These are phyloP conservation scores for Brettanomyces nanus DNA, from an alignment of 805 yeast genomes.

Conservation along the genomic window DNA sequence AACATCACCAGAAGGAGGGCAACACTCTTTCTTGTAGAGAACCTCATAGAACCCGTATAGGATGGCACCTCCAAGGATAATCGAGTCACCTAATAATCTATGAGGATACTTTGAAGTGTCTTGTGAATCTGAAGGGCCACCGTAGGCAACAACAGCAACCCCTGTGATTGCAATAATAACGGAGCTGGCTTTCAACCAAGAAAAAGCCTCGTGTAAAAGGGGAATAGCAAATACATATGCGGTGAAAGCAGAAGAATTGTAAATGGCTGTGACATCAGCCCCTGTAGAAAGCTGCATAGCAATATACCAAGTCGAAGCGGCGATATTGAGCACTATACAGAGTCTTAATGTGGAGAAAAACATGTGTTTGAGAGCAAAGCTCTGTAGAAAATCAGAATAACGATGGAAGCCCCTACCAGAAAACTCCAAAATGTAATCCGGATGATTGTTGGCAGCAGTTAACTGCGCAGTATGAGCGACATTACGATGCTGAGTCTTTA, in stretches of 20 bases:
- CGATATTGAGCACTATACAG: slow-evolving; percentile 54
- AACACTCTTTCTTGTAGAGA: slow-evolving; percentile 62
- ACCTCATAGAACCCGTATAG: slow-evolving; percentile 81
- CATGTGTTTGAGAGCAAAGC: slow-evolving; percentile 44
- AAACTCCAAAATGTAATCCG: slow-evolving; percentile 25
- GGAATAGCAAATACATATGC: slow-evolving; percentile 82
- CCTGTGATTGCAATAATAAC: slow-evolving; percentile 68
- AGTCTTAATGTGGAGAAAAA: slow-evolving; percentile 34
- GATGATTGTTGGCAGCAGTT: slow-evolving; percentile 20
- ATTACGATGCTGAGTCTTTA: slow-evolving; percentile 35
- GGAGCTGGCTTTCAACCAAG: slow-evolving; percentile 54
- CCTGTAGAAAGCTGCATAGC: slow-evolving; percentile 78
- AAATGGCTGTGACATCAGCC: slow-evolving; percentile 82
- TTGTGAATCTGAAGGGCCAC: slow-evolving; percentile 28
- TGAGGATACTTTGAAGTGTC: slow-evolving; percentile 37
- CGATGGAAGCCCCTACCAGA: slow-evolving; percentile 20
- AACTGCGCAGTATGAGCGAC: slow-evolving; percentile 30
- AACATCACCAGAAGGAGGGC: slow-evolving; percentile 63
- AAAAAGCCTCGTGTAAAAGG: slow-evolving; percentile 55
- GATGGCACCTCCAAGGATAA: slow-evolving; percentile 68
- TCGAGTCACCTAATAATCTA: slow-evolving; percentile 58
- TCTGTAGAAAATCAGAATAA: slow-evolving; percentile 27
- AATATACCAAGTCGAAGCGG: slow-evolving; percentile 81
- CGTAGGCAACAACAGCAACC: slow-evolving; percentile 71
- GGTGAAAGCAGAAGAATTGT: slow-evolving; percentile 83